Evolutionary conservation across 805 yeast species (phyloP), one percentile per base, ranked within the genome.

Genomic region (Candida tallmaniae): DNA sequence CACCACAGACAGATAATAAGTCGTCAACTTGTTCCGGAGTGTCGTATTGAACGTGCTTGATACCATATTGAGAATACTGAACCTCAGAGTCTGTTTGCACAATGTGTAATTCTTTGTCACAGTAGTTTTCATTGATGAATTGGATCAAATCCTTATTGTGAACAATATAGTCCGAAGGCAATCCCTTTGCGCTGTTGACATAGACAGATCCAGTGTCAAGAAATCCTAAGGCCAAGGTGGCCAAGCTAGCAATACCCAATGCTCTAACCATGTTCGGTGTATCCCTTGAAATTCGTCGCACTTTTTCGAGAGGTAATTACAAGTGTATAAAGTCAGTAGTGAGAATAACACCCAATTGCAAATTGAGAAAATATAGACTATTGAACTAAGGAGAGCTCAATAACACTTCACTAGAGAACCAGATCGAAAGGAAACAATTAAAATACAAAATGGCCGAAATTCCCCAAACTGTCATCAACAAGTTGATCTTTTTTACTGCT

Each of bases 401-500:
- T n/a, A n/a, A n/a, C n/a, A n/a, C n/a, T n/a, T n/a, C n/a, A n/a
- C n/a, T n/a, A n/a, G n/a, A n/a, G n/a, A n/a, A n/a, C n/a, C n/a
- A n/a, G n/a, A n/a, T n/a, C n/a, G n/a, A n/a, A n/a, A n/a, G n/a
- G n/a, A n/a, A n/a, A n/a, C n/a, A n/a, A n/a, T n/a, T n/a, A n/a
- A 20, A 20, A 10, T 20, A 10, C 7, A 24, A 24, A 12, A 43
- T 39, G 38, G 45, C 60, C 13, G 73, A 67, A 44, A 62, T 68
- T 38, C 73, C 74, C 36, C 61, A 58, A 62, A 56, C 76, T 15
- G 93, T 83, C 35, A 60, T 83, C 25, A 70, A 68, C 42, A 84
- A 83, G 58, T 72, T 84, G 38, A 69, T 83, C 58, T 68, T 80
- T 48, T 83, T 80, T 68, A 83, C 94, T 10, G 81, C 70, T 5